Evolutionary conservation across 164 flowering plant genomes (phyloP), one percentile per base, ranked within the genome.

Genomic region (Cinnamomum chago): DNA sequence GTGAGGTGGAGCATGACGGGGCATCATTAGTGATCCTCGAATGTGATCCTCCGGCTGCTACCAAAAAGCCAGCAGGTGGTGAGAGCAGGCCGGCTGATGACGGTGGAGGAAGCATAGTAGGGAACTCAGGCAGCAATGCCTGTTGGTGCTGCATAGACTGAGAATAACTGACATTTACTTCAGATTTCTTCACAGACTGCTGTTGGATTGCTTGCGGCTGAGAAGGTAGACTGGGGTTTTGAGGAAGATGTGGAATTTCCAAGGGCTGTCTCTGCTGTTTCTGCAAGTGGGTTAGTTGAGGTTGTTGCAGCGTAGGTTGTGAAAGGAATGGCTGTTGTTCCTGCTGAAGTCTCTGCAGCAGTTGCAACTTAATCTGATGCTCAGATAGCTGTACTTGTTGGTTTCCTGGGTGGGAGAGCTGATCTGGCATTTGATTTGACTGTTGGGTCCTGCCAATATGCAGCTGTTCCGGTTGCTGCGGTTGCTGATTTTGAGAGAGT

Each of bases 1-100:
- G 95, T 65, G 97, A 93, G 7, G 95, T 90, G 50, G 99, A 91
- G 82, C 95, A 90, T 65, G 97, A 92, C 52, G 96, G 98, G 67
- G 81, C 66, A 62, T 90, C 98, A 71, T 90, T 95, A 7, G 91
- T 90, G 65, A 87, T 68, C 35, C 76, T 90, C 52, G 97, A 89
- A 22, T 84, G 95, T 33, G 86, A 88, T 15, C 80, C 87, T 64
- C 27, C 28, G 64, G 85, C 83, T 55, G 82, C 79, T 82, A 84
- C 14, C 20, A 81, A 69, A 75, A 82, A 82, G 77, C 81, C 79
- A 18, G 83, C 82, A 58, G 82, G 79, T 14, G 84, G 71, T 20
- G 90, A 82, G 60, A 81, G 79, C 67, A 85, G 86, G 84, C 85
- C 85, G 13, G 79, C 72, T 47, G 77, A 71, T 22, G 84, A 68